phyloP scores from a whole-genome alignment of 306 rosid species.

The Fragaria vesca region DNA sequence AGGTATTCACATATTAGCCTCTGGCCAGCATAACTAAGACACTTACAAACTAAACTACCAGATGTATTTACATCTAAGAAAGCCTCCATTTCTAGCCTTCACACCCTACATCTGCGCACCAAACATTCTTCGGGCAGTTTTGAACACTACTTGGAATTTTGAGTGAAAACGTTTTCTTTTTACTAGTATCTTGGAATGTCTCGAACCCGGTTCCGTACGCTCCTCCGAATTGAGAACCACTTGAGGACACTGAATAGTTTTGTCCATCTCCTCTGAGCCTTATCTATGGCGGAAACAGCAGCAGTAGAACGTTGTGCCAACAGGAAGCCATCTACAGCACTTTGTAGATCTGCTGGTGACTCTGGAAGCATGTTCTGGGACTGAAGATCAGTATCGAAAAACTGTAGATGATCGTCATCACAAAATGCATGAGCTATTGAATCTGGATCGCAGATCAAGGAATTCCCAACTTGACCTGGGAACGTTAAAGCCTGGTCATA shows the following conservation, averaged over 20 bases:
- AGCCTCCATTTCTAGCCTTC: constrained; percentile 20
- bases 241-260: constrained; percentile 69
- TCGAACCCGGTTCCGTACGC: constrained; percentile 23
- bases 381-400: constrained; percentile 59
- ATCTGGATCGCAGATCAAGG: constrained; percentile 63
- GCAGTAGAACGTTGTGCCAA: constrained; percentile 36
- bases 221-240: constrained; percentile 66
- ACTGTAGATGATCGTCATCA: constrained; percentile 63
- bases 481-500: constrained; percentile 56
- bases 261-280: constrained; percentile 84
- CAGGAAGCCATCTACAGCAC: constrained; percentile 53
- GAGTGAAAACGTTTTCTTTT: constrained; percentile 8
- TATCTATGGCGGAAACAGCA: constrained; percentile 25
- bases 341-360: constrained; percentile 55
- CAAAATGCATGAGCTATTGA: constrained; percentile 57
- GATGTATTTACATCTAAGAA: constrained; percentile 46
- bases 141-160: constrained; percentile 25
- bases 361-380: constrained; percentile 44
- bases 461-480: constrained; percentile 55
- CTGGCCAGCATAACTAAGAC: constrained; percentile 29
- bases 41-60: constrained; percentile 26
- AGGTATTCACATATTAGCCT: constrained; percentile 39
- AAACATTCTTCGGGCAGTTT: constrained; percentile 31
- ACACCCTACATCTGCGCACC: constrained; percentile 33
- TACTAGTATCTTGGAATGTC: constrained; percentile 34